Percentiles rank a stretch among this genome's conserved stretches.
Evolutionary conservation across 1,284 basidiomycete species (phyloP).

Genomic region (Trichosporon sp.): DNA sequence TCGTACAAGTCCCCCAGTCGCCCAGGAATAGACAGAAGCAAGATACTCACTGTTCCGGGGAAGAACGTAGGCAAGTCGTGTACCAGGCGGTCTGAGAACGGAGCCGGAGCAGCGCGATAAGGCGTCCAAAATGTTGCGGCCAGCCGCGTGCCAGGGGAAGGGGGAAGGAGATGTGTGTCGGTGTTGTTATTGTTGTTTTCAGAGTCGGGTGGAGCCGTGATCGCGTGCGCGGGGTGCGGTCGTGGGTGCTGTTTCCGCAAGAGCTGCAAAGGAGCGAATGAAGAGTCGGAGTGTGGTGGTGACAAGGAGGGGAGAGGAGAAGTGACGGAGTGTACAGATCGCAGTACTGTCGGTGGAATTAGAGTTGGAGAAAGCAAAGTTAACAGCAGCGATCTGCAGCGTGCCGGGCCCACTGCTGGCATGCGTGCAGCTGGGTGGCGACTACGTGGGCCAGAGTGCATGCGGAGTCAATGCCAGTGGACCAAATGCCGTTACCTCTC

Average conservation of each 20-base stretch:
- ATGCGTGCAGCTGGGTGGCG: background rate
- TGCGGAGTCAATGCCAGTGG: background rate
- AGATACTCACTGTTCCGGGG: background rate
- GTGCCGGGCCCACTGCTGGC: background rate
- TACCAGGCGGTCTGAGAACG: background rate
- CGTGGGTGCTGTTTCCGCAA: background rate
- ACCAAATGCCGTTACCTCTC: background rate
- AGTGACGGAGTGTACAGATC: background rate
- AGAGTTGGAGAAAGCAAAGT: background rate
- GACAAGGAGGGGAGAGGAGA: background rate
- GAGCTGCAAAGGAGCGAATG: background rate
- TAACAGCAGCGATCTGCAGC: background rate
- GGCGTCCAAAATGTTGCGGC: too few species aligned
- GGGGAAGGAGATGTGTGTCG: background rate
- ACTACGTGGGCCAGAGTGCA: background rate
- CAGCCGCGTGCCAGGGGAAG: background rate
- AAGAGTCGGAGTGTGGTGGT: background rate
- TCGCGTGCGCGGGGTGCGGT: background rate
- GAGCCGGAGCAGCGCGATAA: background rate
- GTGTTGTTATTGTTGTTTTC: background rate
- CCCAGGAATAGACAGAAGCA: background rate
- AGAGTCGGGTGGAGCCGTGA: background rate
- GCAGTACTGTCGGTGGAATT: background rate
- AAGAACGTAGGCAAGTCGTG: background rate
- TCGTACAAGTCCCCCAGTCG: background rate